phyloP scores from a whole-genome alignment of 768 basidiomycete species.

The Myochromella boudieri region DNA sequence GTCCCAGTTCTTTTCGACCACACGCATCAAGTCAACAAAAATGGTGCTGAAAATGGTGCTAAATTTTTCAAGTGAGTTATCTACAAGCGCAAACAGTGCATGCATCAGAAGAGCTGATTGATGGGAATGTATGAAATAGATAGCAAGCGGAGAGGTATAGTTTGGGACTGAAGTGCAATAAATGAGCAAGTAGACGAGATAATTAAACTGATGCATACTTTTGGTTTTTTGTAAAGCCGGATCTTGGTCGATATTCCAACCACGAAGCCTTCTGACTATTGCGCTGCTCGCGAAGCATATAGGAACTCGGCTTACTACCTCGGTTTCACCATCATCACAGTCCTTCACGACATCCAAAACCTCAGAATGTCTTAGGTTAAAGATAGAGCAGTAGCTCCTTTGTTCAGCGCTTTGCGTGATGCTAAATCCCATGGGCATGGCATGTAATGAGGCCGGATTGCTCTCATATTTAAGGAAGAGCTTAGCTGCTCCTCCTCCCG shows the following conservation, averaged over 20 bases:
- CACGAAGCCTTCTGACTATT: not conserved
- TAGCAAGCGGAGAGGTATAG: slow-evolving; percentile 5
- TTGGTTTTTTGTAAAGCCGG: not conserved
- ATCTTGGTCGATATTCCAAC: slow-evolving; percentile 7
- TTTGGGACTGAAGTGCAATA: not conserved
- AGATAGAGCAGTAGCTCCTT: slow-evolving; percentile 3
- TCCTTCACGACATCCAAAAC: slow-evolving; percentile 5
- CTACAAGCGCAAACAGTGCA: slow-evolving; percentile 10
- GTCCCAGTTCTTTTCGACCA: slow-evolving; percentile 11
- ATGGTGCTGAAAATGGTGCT: slow-evolving; percentile 9
- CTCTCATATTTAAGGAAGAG: slow-evolving; percentile 16
- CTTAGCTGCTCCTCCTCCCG: slow-evolving; percentile 12
- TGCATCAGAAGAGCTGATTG: slow-evolving; percentile 8
- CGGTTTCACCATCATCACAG: not conserved
- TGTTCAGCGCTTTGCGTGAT: not conserved
- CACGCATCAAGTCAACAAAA: slow-evolving; percentile 8
- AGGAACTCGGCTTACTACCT: slow-evolving; percentile 3
- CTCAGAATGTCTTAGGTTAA: slow-evolving; percentile 3
- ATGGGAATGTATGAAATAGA: slow-evolving; percentile 7
- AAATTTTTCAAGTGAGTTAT: slow-evolving; percentile 4
- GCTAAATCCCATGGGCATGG: not conserved
- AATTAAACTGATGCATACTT: not conserved
- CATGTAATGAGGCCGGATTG: slow-evolving; percentile 1
- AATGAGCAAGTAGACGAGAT: not conserved
- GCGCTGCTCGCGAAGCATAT: slow-evolving; percentile 8